Conservation (phyloP, 495 filamentous ascomycete species). For the Entonaema liquescens region DNA sequence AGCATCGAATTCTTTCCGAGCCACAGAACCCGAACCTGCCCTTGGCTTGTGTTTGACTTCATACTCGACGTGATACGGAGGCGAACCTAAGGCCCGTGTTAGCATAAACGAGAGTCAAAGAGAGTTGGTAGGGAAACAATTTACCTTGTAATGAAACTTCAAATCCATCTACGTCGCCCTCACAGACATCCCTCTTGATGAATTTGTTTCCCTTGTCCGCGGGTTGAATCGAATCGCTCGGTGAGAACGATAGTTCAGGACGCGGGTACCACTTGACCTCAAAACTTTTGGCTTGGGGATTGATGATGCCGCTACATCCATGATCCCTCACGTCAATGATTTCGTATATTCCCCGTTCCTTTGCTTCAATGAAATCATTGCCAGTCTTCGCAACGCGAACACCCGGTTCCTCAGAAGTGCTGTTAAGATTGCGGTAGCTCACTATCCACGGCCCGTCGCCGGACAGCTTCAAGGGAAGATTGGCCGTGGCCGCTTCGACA, state of each 20-base stretch:
- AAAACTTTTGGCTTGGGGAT: constrained; percentile 75
- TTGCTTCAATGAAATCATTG: constrained; percentile 76
- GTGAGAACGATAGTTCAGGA: constrained; percentile 73
- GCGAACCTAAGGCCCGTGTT: constrained; percentile 58
- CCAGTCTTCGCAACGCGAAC: constrained; percentile 63
- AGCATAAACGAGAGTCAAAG: constrained; percentile 12
- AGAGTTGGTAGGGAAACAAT: constrained; percentile 3
- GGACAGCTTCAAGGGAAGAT: constrained; percentile 82
- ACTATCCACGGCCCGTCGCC: constrained; percentile 86
- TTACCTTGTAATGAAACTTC: constrained; percentile 81
- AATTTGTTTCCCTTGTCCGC: constrained; percentile 58
- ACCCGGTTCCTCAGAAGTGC: constrained; percentile 53
- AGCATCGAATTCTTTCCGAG: constrained; percentile 72
- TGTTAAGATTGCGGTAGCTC: constrained; percentile 71
- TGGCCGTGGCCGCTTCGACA: constrained; percentile 75
- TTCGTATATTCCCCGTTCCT: constrained; percentile 75
- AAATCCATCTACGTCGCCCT: constrained; percentile 89
- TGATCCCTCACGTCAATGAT: constrained; percentile 78
- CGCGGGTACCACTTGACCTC: constrained; percentile 83
- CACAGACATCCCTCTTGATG: constrained; percentile 83
- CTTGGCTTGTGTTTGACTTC: constrained; percentile 73
- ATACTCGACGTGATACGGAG: constrained; percentile 87
- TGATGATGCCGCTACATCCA: constrained; percentile 81
- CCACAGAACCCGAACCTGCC: constrained; percentile 67
- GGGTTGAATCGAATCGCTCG: constrained; percentile 64